Base-by-base conservation (phyloP, 2,329 filamentous ascomycete species). In the Nemania sp. region DNA sequence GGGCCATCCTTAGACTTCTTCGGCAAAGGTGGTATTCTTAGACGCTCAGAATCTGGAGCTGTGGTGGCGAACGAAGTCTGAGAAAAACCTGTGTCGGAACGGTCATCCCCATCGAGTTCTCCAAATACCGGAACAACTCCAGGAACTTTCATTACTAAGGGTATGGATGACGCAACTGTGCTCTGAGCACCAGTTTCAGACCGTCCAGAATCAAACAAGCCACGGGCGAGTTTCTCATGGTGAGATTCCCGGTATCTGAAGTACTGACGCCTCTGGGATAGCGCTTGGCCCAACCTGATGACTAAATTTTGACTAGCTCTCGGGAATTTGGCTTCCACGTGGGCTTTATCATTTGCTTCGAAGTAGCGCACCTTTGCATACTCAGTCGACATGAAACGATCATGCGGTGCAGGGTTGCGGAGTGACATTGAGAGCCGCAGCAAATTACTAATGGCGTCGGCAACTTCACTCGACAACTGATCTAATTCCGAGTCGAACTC, bases 201-300 rank as follows among this genome's bases (percentile, higher is more conserved):
- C 1, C 72, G 57, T 8, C 51, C 18, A 2, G 58, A 62, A 5
- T 76, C 70, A 0, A 79, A 64, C 26, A 68, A 8, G 0, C 75
- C 78, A 3, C 70, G 56, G 0, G 70, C 70, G 0, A 81, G 55
- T 43, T 79, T 82, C 0, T 65, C 43, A 45, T 76, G 77, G 64
- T 83, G 80, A 10, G 76, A 70, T 64, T 80, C 73, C 6, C 79
- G 74, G 43, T 82, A 82, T 20, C 76, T 77, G 22, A 83, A 75
- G 45, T 80, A 79, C 5, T 79, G 77, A 5, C 79, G 75, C 3
- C 78, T 73, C 11, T 72, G 69, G 0, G 81, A 78, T 18, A 81
- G 81, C 0, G 76, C 80, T 32, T 64, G 72, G 0, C 79, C 79
- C 0, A 83, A 65, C 0, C 75, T 72, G 2, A 71, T 49, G 0